Percentiles rank a stretch among this genome's conserved stretches.
phyloP scores from a whole-genome alignment of 2,329 filamentous ascomycete genomes.

The Nothopassalora personata region DNA sequence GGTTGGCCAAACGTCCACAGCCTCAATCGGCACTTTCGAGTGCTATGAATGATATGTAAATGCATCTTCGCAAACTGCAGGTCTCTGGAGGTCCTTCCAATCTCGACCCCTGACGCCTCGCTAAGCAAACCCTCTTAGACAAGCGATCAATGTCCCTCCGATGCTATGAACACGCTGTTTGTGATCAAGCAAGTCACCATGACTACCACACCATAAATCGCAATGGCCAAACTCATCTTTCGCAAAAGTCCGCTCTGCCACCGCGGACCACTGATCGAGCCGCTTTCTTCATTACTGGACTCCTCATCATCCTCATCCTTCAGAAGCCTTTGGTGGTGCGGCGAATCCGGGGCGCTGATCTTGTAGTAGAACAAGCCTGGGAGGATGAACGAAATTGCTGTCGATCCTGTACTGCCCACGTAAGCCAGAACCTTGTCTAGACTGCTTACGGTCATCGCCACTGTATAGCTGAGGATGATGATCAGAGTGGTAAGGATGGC shows the following conservation, averaged over 20 bases:
- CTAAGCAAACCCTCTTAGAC: conserved; percentile 1
- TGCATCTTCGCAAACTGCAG: not conserved
- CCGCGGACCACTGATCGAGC: conserved; percentile 26
- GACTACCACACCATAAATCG: conserved; percentile 76
- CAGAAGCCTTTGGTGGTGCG: conserved; percentile 75
- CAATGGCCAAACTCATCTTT: conserved; percentile 66
- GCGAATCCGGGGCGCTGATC: conserved; percentile 83
- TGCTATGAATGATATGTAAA: not conserved
- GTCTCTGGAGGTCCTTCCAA: not conserved
- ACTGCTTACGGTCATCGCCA: conserved; percentile 83
- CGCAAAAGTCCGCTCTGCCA: conserved; percentile 62
- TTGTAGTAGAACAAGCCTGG: conserved; percentile 98
- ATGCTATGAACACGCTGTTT: conserved; percentile 67
- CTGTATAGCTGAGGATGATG: conserved; percentile 76
- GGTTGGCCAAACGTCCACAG: not conserved
- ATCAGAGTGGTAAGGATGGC: conserved; percentile 83
- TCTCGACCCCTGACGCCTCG: not conserved
- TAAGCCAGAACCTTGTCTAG: conserved; percentile 90
- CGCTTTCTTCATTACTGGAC: conserved; percentile 48
- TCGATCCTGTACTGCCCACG: conserved; percentile 89
- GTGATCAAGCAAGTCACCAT: conserved; percentile 85
- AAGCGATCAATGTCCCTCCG: conserved; percentile 12
- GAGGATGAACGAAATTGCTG: conserved; percentile 93
- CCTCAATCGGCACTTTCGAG: not conserved
- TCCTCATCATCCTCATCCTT: conserved; percentile 89